Base-by-base conservation (phyloP, 805 yeast species). In the Monosporozyma aerobia region DNA sequence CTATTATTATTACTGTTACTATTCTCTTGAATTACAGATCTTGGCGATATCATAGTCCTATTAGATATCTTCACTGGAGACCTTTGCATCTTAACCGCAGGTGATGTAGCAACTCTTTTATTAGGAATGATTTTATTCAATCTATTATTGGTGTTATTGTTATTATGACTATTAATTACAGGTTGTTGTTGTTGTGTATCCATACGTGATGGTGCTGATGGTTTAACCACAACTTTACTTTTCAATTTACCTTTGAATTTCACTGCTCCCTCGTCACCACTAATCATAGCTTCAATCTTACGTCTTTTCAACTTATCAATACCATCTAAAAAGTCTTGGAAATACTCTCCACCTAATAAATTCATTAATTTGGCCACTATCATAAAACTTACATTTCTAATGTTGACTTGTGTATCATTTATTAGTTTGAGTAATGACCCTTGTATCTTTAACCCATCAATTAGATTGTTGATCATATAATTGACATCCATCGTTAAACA, bases 301-400 rank as follows among this genome's bases (percentile, higher is more conserved):
- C 76, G 74, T 67, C 77, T 79, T 65, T 92, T 81, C 59, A 82
- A 77, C 48, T 84, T 88, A 61, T 92, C 97, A 47, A 92, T 73
- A n/a, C 78, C 77, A 16, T 81, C 90, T 51, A 88, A 64, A 47
- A 76, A 76, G 3, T 77, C 73, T 49, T 72, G 79, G 57, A 89
- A 69, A 50, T 80, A 83, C 50, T 90, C 73, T 61, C 80, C 85
- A 0, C 96, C 97, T 13, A 83, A 76, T n/a, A 89, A 77, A 66
- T 86, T 88, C 84, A 87, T 83, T 49, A 90, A 67, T 0, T 87
- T 81, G 6, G 97, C 98, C 39, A 90, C 77, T 58, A 83, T 75
- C 61, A 84, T 87, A 46, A 89, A 84, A 0, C 92, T 85, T 4
- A 83, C 81, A 49, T 82, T 79, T 63, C 99, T 79, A 2, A 87